Base-by-base conservation (phyloP, 805 yeast species). In the Pichia pseudocactophila region DNA sequence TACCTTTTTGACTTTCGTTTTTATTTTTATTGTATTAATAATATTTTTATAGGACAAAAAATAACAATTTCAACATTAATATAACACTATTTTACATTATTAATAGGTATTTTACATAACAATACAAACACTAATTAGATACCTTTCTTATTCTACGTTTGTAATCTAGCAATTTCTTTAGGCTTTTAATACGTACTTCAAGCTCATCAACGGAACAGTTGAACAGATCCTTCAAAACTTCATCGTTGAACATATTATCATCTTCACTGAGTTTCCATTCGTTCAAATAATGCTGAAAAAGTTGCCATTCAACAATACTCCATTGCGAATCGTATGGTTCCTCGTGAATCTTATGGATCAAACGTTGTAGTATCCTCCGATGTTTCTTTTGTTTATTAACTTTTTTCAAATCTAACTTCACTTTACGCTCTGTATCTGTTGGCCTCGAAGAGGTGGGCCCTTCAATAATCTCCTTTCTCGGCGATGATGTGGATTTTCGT, bases 181-280 rank as follows among this genome's bases (percentile, higher is more conserved):
- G 45, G 18, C 53, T 47, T 22, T 48, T 42, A 15, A 50, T 41
- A 31, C 63, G 46, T 15, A 49, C 34, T 4, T 39, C 40, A 5
- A 59, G 40, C 35, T 57, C 62, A 20, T 47, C 43, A n/a, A 52
- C 36, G 15, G 48, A 17, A 44, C 63, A 58, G 12, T 40, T 47
- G 31, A 58, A 59, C 16, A 55, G 41, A 20, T 42, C 38, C 11
- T 39, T 34, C 22, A 45, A 32, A 12, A 33, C 36, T 2, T 27
- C 25, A 6, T 22, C 34, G 10, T 39, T 27, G 33, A 38, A 35
- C 45, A 45, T 42, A 7, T 37, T 25, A 30, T 37, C 26, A 39
- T 55, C 49, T 7, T 38, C 33, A 2, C 56, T 51, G 2, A 48
- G 40, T 20, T 42, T 49, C 49, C 54, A 58, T 13, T 47, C 40